Evolutionary conservation across 306 rosid species (phyloP).

Genomic region (Begonia fuchsioides): DNA sequence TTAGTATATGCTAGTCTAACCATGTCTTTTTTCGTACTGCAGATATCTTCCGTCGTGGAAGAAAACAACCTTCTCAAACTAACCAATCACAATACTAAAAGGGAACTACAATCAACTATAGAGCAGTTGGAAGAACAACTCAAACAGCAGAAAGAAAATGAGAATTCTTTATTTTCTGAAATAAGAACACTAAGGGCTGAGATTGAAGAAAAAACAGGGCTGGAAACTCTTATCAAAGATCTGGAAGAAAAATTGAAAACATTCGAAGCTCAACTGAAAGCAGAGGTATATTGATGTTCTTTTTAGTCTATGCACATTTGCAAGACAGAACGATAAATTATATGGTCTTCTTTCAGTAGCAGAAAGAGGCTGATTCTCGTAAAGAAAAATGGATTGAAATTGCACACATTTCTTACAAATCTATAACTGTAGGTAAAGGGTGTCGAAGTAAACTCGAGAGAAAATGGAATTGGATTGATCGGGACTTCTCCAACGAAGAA

Average conservation of each 20-base stretch:
- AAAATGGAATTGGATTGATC: conserved; percentile 35
- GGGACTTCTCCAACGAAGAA: conserved; percentile 53
- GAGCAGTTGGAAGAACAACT: conserved; percentile 53
- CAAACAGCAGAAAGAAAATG: conserved; percentile 47
- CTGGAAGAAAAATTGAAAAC: conserved; percentile 42
- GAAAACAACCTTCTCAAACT: conserved; percentile 71
- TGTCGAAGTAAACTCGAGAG: conserved; percentile 63
- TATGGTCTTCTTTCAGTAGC: no score
- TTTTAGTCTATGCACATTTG: no score
- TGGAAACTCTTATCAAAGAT: conserved; percentile 45
- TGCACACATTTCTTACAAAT: no score
- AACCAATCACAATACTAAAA: conserved; percentile 48
- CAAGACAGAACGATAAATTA: no score
- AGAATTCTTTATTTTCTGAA: conserved; percentile 42
- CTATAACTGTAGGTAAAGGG: no score
- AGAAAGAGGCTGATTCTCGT: conserved; percentile 53
- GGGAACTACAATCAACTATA: conserved; percentile 56
- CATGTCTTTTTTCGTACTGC: conserved; percentile 10
- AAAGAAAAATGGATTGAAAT: conserved; percentile 28
- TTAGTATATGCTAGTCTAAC: neutral
- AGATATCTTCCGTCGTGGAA: conserved; percentile 61
- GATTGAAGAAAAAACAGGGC: conserved; percentile 39
- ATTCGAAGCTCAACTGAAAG: conserved; percentile 46
- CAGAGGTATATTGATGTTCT: no score
- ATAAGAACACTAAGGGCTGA: conserved; percentile 48